These are phyloP conservation scores for Aspergillus olivimuriae DNA, from an alignment of 495 filamentous ascomycete species.

Conservation along the genomic window DNA sequence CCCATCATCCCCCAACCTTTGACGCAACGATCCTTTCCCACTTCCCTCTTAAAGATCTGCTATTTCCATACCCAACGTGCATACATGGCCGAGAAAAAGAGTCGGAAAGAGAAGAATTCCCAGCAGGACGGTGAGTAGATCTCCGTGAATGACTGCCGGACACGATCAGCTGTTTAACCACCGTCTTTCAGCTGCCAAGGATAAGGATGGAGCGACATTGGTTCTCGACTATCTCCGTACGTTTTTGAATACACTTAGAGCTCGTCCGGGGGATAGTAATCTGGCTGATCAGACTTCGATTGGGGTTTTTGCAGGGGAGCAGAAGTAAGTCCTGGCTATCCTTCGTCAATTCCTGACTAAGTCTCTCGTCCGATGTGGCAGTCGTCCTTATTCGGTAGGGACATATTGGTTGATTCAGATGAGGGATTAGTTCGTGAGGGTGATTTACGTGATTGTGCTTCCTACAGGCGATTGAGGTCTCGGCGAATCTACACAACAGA, in stretches of 20 bases:
- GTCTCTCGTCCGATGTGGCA: slow-evolving; percentile 16
- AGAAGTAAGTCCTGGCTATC: slow-evolving; percentile 43
- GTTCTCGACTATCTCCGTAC: slow-evolving; percentile 56
- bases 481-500: slow-evolving; percentile 60
- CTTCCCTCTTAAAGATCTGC: neutral
- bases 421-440: slow-evolving; percentile 1
- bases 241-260: slow-evolving; percentile 12
- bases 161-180: no score
- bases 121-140: neutral
- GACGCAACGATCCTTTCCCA: neutral
- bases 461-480: slow-evolving; percentile 54
- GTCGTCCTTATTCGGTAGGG: slow-evolving; percentile 56
- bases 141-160: neutral
- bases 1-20: no score
- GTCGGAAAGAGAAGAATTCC: neutral
- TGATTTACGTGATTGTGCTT: neutral
- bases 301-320: slow-evolving; percentile 38
- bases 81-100: neutral
- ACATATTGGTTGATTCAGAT: neutral
- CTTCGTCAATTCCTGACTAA: neutral
- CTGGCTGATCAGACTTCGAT: neutral
- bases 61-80: neutral
- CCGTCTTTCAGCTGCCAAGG: slow-evolving; percentile 11
- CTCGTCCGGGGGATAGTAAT: neutral
- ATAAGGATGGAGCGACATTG: slow-evolving; percentile 21